Conservation (phyloP, 495 filamentous ascomycete genomes). For the Xylaria intraflava region DNA sequence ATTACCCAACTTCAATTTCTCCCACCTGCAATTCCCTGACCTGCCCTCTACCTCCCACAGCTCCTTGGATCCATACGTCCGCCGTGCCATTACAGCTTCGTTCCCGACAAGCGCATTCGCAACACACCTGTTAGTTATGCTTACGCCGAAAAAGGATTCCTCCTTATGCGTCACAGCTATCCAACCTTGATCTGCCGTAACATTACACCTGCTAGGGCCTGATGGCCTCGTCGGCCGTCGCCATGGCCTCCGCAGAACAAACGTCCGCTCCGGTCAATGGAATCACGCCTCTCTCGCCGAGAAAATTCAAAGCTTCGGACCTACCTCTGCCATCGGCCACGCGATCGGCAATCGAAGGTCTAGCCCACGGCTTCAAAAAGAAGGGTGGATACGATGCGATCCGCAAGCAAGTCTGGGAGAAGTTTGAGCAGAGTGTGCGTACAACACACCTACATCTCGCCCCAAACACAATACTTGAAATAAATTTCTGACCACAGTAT, state of each 20-base stretch:
- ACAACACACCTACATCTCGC: neutral
- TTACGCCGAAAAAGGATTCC: neutral
- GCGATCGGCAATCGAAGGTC: constrained; percentile 64
- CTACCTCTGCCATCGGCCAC: constrained; percentile 68
- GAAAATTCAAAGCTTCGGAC: constrained; percentile 80
- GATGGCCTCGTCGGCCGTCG: constrained; percentile 21
- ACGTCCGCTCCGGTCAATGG: constrained; percentile 26
- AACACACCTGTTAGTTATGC: neutral
- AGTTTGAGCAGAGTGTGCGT: constrained; percentile 70
- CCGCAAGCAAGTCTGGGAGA: constrained; percentile 72
- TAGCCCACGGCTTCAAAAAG: constrained; percentile 82
- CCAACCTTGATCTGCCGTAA: neutral
- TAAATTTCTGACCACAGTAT: constrained; percentile 1
- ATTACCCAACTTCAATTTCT: too few species aligned
- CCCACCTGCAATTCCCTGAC: too few species aligned
- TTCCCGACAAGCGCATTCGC: too few species aligned
- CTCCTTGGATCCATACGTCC: too few species aligned
- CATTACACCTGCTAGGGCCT: constrained; percentile 8
- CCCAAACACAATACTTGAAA: neutral
- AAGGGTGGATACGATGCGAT: constrained; percentile 83
- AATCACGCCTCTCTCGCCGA: constrained; percentile 38
- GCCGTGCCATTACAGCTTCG: too few species aligned
- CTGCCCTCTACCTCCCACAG: too few species aligned
- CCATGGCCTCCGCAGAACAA: constrained; percentile 42
- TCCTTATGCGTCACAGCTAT: neutral